Conservation (phyloP, 208 protist genomes). For the Trypanosoma platydactyli region DNA sequence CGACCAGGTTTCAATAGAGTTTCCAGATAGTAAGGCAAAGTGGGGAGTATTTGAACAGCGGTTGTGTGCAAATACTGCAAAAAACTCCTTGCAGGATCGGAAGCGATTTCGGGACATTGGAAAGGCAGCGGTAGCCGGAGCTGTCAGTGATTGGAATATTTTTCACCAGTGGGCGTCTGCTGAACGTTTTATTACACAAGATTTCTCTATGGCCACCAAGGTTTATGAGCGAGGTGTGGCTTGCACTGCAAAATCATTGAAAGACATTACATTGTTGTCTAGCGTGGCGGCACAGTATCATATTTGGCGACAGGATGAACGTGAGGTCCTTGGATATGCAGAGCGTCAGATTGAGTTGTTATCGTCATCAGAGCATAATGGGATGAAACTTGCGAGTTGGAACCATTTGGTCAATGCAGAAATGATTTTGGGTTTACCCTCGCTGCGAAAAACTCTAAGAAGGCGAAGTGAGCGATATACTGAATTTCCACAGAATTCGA, state of each 20-base stretch:
- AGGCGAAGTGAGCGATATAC: slow-evolving; percentile 38
- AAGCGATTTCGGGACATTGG: slow-evolving; percentile 55
- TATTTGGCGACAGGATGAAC: slow-evolving; percentile 64
- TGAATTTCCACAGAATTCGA: slow-evolving; percentile 39
- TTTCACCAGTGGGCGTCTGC: slow-evolving; percentile 77
- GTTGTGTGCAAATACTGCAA: slow-evolving; percentile 21
- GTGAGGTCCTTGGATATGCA: slow-evolving; percentile 66
- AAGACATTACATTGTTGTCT: slow-evolving; percentile 53
- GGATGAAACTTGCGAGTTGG: slow-evolving; percentile 54
- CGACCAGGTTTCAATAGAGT: slow-evolving; percentile 5
- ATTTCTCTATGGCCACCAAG: slow-evolving; percentile 67
- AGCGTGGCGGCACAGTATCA: slow-evolving; percentile 67
- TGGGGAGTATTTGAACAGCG: slow-evolving; percentile 23
- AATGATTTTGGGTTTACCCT: slow-evolving; percentile 48
- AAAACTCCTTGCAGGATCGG: slow-evolving; percentile 25
- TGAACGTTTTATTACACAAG: slow-evolving; percentile 45
- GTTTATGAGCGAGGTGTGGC: slow-evolving; percentile 76
- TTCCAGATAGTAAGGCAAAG: slow-evolving; percentile 24
- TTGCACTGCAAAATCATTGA: slow-evolving; percentile 55
- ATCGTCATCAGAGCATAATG: slow-evolving; percentile 39
- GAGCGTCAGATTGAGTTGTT: slow-evolving; percentile 78
- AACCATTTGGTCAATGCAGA: slow-evolving; percentile 67
- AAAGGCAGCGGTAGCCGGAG: slow-evolving; percentile 56
- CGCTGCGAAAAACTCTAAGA: slow-evolving; percentile 52
- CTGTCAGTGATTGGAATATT: slow-evolving; percentile 72